phyloP scores from a whole-genome alignment of 2,329 filamentous ascomycete species.

The Westerdykella ornata region DNA sequence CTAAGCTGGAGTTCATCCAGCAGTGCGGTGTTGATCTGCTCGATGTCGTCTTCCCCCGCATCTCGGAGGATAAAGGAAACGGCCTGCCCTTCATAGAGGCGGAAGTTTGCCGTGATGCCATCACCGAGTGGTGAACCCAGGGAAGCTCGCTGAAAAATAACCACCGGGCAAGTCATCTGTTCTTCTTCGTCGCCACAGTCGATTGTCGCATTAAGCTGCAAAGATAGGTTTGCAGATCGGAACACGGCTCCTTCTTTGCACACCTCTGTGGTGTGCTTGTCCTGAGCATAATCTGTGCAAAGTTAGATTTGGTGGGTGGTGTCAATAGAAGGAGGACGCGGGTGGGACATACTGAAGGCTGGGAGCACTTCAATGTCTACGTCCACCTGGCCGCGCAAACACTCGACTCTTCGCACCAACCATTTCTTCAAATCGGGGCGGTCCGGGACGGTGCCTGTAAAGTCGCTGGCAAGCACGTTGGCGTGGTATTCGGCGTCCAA shows the following conservation, averaged over 20 bases:
- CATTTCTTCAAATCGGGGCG: conserved; percentile 53
- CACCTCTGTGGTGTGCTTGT: conserved; percentile 55
- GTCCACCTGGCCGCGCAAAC: conserved; percentile 59
- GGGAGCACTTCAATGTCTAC: conserved; percentile 66
- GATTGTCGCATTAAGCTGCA: conserved; percentile 63
- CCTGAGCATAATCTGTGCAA: conserved; percentile 52
- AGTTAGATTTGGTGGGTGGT: conserved; percentile 15
- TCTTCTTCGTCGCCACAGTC: conserved; percentile 50
- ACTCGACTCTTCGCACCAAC: conserved; percentile 66
- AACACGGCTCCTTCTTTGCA: conserved; percentile 48
- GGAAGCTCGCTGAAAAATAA: conserved; percentile 51
- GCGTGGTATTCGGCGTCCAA: conserved; percentile 40
- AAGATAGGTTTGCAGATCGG: conserved; percentile 50
- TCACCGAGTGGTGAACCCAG: conserved; percentile 52
- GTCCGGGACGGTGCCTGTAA: too few relatives aligned
- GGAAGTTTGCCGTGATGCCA: conserved; percentile 56
- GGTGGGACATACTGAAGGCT: conserved; percentile 18
- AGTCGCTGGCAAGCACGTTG: conserved; percentile 9
- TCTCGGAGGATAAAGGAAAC: conserved; percentile 64
- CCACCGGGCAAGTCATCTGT: conserved; percentile 42
- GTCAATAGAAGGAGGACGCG: conserved; percentile 25
- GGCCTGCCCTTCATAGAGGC: conserved; percentile 58
- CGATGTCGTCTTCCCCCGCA: conserved; percentile 49
- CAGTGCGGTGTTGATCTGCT: conserved; percentile 52
- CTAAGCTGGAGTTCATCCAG: conserved; percentile 60